Evolutionary conservation across 495 filamentous ascomycete genomes (phyloP), one percentile per base, ranked within the genome.

Genomic region (Gamarada debralockiae): DNA sequence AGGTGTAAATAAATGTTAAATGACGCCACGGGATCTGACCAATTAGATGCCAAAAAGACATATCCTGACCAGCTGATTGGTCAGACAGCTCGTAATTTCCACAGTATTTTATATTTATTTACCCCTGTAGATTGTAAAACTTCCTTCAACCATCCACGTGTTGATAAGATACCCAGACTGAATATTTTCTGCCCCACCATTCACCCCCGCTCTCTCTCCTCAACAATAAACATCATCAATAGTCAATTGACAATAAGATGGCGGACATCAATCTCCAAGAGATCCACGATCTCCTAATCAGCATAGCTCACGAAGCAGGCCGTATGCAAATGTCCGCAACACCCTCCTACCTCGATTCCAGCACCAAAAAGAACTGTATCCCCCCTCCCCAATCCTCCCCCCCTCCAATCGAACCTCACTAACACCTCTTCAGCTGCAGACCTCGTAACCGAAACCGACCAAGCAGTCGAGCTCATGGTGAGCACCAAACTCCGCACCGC

Each of bases 401-500:
- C 8, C 39, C 27, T 41, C 40, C 25, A 21, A 34, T 48, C n/a
- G 20, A 37, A 17, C 20, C 18, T 44, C 39, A 54, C 45, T 67
- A 24, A 65, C 58, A 33, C 43, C 24, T 37, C 13, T 49, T 3
- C 41, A 89, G 86, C 86, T 52, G 85, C 83, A 53, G 90, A 95
- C 65, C 79, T 95, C 27, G 90, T 95, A 25, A 95, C 90, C 21
- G 85, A 92, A 67, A 90, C 89, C 55, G 90, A 95, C 69, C 81
- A 80, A 57, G 89, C 86, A 1, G 86, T 95, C 38, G 90, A 96
- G 62, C 77, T 74, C 21, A 81, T 90, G 72, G 80, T 95, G 46
- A 83, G 80, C 3, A 73, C 73, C 1, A 73, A 72, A n/a, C 75
- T 96, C 23, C 72, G 67, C 38, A 61, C 73, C 21, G 73, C 73